Conservation (phyloP, 257 asterid genomes). For the Nicotiana tabacum region DNA sequence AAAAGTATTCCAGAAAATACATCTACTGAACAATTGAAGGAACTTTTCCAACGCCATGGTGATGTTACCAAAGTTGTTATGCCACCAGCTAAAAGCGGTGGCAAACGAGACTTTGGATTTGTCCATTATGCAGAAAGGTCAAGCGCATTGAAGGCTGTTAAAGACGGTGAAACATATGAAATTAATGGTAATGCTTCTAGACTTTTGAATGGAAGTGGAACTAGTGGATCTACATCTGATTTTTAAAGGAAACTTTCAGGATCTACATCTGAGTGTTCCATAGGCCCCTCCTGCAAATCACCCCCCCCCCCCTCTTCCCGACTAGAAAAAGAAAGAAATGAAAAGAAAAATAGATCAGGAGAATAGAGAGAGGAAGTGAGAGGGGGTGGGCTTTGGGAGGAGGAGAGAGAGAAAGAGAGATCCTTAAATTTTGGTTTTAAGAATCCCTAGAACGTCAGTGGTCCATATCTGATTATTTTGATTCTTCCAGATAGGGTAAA, state of each 20-base stretch:
- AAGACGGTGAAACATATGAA: slow-evolving; percentile 77
- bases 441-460: background rate
- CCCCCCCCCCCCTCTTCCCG: background rate
- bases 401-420: background rate
- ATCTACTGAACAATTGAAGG: slow-evolving; percentile 70
- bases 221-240: background rate
- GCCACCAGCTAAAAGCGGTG: slow-evolving; percentile 97
- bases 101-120: slow-evolving; percentile 86
- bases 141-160: slow-evolving; percentile 80
- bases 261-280: background rate
- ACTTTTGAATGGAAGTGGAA: background rate
- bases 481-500: no score
- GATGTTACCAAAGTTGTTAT: slow-evolving; percentile 90
- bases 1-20: slow-evolving; percentile 90
- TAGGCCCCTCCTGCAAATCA: background rate
- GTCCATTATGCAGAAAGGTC: slow-evolving; percentile 93
- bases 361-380: background rate
- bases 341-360: background rate
- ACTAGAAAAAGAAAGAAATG: background rate
- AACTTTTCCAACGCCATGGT: slow-evolving; percentile 76
- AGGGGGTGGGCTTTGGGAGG: background rate
- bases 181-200: slow-evolving; percentile 55
- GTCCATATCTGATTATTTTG: no score
- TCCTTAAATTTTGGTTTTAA: background rate
- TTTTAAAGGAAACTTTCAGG: background rate